A percentile compares a stretch with the other conserved stretches of the same genome.
phyloP scores from a whole-genome alignment of 768 basidiomycete genomes.

The Tylopilus felleus region DNA sequence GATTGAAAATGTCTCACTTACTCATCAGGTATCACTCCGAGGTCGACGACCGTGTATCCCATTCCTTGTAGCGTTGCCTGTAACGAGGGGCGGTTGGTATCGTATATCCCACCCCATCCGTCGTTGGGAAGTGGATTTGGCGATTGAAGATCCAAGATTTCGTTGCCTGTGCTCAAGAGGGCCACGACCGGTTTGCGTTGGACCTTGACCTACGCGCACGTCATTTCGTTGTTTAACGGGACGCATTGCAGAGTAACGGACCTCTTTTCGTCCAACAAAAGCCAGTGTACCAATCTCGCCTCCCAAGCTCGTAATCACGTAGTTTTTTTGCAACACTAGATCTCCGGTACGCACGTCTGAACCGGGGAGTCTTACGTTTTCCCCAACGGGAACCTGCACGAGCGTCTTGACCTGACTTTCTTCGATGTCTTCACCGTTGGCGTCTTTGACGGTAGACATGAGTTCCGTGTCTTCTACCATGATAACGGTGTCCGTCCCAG shows the following conservation, averaged over 20 bases:
- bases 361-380: conserved; percentile 72
- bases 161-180: conserved; percentile 83
- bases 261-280: conserved; percentile 74
- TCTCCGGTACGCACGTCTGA: conserved; percentile 72
- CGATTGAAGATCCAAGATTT: conserved; percentile 62
- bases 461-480: conserved; percentile 93
- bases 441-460: conserved; percentile 45
- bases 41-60: conserved; percentile 74
- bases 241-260: conserved; percentile 27
- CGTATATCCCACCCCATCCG: conserved; percentile 73
- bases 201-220: conserved; percentile 54
- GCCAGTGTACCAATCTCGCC: conserved; percentile 83
- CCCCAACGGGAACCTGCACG: conserved; percentile 54
- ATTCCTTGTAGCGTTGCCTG: conserved; percentile 64
- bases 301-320: conserved; percentile 59
- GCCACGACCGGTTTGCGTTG: conserved; percentile 73
- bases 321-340: conserved; percentile 58
- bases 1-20: conserved; percentile 31
- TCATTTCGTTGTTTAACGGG: neutral
- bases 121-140: conserved; percentile 31
- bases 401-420: conserved; percentile 71
- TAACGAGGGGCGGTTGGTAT: conserved; percentile 84
- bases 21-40: conserved; percentile 79
- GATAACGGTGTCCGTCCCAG: conserved; percentile 73
- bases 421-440: conserved; percentile 46